Evolutionary conservation across 352 stramenopile genomes (phyloP).

Genomic region (Pythium pyrilobum): DNA sequence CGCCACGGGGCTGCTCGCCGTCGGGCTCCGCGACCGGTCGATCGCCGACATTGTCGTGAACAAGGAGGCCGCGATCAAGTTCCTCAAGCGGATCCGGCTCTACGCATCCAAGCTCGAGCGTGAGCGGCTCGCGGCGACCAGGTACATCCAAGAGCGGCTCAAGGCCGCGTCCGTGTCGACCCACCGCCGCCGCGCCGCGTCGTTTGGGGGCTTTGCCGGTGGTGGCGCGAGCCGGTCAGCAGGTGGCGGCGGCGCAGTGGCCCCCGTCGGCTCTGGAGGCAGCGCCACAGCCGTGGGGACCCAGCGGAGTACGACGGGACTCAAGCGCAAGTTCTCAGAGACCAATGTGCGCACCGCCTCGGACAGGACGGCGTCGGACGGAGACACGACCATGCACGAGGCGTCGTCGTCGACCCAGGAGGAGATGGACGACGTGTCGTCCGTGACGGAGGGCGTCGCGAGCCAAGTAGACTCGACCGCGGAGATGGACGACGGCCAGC

Average conservation of each 20-base stretch:
- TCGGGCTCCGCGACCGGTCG: constrained; percentile 73
- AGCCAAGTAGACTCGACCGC: neutral
- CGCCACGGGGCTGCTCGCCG: constrained; percentile 65
- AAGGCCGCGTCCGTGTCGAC: constrained; percentile 27
- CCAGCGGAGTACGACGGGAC: neutral
- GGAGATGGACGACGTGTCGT: constrained; percentile 3
- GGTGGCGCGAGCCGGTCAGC: too few species aligned
- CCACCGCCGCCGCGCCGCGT: constrained; percentile 25
- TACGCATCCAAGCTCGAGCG: constrained; percentile 76
- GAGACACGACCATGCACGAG: too few species aligned
- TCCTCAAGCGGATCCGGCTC: constrained; percentile 65
- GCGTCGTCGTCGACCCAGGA: constrained; percentile 1
- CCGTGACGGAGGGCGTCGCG: neutral
- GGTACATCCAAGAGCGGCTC: constrained; percentile 74
- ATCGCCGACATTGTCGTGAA: constrained; percentile 81
- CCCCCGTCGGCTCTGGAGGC: neutral
- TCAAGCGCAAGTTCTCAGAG: constrained; percentile 20
- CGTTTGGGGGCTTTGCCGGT: neutral
- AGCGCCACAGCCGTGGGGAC: neutral
- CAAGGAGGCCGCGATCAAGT: constrained; percentile 63
- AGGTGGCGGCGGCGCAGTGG: too few species aligned
- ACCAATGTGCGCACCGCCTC: neutral
- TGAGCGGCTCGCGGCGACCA: constrained; percentile 56
- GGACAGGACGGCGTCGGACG: too few species aligned
- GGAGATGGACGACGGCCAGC: neutral